A percentile compares a stretch with the other conserved stretches of the same genome.
Conservation (phyloP, 352 stramenopile genomes). For the Blastocystis sp. region DNA sequence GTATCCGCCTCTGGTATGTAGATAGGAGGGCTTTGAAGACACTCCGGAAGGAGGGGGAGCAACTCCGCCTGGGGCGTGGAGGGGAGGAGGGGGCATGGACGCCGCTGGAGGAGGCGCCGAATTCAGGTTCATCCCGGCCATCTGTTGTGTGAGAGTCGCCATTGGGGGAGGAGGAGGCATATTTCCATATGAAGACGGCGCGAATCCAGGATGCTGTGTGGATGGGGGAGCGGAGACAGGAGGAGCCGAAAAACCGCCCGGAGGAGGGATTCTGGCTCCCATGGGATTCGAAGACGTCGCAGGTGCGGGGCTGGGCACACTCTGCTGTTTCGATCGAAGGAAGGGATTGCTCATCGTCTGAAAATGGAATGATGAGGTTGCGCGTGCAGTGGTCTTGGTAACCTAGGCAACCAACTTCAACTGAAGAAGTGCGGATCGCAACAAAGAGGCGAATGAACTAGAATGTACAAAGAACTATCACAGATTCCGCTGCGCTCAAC, state of each 20-base stretch:
- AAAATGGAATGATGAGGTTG: not conserved
- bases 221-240: not conserved
- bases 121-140: conserved; percentile 61
- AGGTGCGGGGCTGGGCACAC: not conserved
- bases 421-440: not conserved
- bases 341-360: conserved; percentile 61
- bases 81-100: conserved; percentile 26
- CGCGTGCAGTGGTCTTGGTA: conserved; percentile 19
- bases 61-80: not conserved
- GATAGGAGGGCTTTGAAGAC: conserved; percentile 32
- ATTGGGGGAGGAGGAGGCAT: conserved; percentile 57
- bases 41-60: not conserved
- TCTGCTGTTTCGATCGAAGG: conserved; percentile 18
- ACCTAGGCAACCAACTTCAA: conserved; percentile 3
- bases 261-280: not conserved
- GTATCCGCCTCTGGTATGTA: conserved; percentile 30
- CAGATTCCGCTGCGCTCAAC: not conserved
- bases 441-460: not conserved
- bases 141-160: conserved; percentile 28
- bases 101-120: conserved; percentile 29
- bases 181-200: not conserved
- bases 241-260: not conserved
- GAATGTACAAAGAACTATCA: not conserved
- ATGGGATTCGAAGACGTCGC: not conserved
- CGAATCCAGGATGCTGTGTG: conserved; percentile 19